A percentile compares a stretch with the other conserved stretches of the same genome.
Evolutionary conservation across 2,329 filamentous ascomycete species (phyloP).

Genomic region (Penicillium rolfsii): DNA sequence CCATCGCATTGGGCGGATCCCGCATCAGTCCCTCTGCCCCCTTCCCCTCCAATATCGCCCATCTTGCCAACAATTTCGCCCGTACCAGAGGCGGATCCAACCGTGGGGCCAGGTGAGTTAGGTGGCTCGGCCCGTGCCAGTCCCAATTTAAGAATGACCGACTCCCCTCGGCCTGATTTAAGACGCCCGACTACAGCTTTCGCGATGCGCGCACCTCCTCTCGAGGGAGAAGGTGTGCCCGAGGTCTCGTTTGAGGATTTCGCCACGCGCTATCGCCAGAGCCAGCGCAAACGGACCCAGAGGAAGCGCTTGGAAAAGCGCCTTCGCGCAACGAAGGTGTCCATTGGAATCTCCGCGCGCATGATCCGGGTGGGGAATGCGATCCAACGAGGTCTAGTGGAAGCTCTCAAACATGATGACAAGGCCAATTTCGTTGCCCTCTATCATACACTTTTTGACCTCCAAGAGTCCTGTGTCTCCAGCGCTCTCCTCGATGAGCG

Average conservation of each 20-base stretch:
- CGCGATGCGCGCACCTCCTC: conserved; percentile 17
- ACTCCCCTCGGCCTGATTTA: conserved; percentile 23
- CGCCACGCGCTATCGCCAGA: conserved; percentile 47
- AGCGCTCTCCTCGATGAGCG: conserved; percentile 39
- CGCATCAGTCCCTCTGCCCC: conserved; percentile 30
- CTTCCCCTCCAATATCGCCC: conserved; percentile 24
- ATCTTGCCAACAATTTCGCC: conserved; percentile 27
- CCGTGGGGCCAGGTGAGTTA: conserved; percentile 41
- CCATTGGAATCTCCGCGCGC: conserved; percentile 48
- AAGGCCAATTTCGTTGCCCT: conserved; percentile 49
- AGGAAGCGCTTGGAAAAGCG: conserved; percentile 46
- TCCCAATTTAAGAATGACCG: conserved; percentile 28
- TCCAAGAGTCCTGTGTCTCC: conserved; percentile 48
- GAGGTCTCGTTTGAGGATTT: conserved; percentile 50
- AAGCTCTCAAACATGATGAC: conserved; percentile 51
- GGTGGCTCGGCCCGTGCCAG: conserved; percentile 36
- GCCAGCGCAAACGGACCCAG: conserved; percentile 47
- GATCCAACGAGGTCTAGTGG: conserved; percentile 50
- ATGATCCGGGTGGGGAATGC: conserved; percentile 47
- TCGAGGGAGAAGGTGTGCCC: conserved; percentile 24
- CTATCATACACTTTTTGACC: conserved; percentile 49
- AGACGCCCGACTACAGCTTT: conserved; percentile 11
- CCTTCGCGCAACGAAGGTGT: conserved; percentile 46
- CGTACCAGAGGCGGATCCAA: conserved; percentile 21
- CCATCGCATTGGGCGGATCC: conserved; percentile 34